Conservation (phyloP, 2,329 filamentous ascomycete species). For the Neoarthrinium moseri region DNA sequence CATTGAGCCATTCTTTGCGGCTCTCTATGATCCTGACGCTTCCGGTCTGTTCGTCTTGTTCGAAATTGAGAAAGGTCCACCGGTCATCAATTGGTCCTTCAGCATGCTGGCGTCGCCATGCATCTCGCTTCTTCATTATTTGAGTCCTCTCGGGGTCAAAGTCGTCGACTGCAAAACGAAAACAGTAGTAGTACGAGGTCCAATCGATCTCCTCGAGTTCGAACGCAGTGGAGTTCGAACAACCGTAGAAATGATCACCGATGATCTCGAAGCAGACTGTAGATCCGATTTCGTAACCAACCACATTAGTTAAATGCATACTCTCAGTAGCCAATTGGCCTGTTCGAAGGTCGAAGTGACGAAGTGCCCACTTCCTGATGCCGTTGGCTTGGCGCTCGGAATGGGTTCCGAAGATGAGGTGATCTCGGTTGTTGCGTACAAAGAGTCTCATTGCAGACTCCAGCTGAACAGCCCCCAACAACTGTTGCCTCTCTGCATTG, state of each 20-base stretch:
- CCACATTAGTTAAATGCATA: constrained; percentile 55
- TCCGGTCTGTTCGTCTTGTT: constrained; percentile 58
- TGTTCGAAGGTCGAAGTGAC: constrained; percentile 46
- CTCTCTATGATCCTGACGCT: constrained; percentile 63
- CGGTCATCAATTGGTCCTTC: constrained; percentile 74
- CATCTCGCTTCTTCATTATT: constrained; percentile 40
- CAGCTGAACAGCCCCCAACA: constrained; percentile 42
- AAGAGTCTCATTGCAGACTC: constrained; percentile 57
- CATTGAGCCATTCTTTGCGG: constrained; percentile 63
- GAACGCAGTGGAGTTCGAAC: constrained; percentile 64
- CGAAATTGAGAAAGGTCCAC: constrained; percentile 67
- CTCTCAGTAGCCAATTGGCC: constrained; percentile 38
- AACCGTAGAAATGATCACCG: constrained; percentile 63
- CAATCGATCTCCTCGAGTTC: constrained; percentile 64
- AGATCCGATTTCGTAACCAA: constrained; percentile 63
- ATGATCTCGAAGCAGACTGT: constrained; percentile 73
- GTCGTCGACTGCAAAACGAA: constrained; percentile 57
- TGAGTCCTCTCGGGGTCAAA: constrained; percentile 39
- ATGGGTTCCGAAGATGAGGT: constrained; percentile 67
- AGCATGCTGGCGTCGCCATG: constrained; percentile 65
- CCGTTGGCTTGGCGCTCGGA: constrained; percentile 52
- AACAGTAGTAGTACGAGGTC: constrained; percentile 68
- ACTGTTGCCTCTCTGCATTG: constrained; percentile 34
- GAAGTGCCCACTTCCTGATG: constrained; percentile 62
- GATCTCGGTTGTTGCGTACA: constrained; percentile 60